Evolutionary conservation across 208 protist species (phyloP).

Genomic region (Polymyxa betae): DNA sequence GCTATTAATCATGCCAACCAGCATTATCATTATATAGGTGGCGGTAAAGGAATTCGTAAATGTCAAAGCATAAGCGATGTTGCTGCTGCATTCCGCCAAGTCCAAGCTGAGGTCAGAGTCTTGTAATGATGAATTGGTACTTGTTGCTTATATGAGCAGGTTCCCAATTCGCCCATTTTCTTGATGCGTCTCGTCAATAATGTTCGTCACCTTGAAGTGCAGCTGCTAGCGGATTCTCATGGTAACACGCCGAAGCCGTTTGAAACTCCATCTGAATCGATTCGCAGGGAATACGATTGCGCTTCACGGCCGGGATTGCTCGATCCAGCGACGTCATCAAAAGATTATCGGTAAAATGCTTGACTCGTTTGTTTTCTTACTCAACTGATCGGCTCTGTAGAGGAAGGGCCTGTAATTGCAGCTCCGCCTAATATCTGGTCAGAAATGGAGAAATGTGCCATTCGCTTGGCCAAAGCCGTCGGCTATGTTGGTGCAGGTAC

Average conservation of each 20-base stretch:
- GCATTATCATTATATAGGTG: conserved; percentile 73
- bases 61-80: conserved; percentile 77
- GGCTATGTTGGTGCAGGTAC: conserved; percentile 82
- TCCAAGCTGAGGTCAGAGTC: not conserved
- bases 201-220: conserved; percentile 88
- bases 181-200: conserved; percentile 91
- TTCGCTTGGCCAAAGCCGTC: conserved; percentile 86
- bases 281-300: conserved; percentile 88
- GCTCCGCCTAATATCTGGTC: conserved; percentile 73
- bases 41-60: conserved; percentile 93
- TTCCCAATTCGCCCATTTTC: conserved; percentile 94
- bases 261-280: too few relatives aligned
- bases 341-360: conserved; percentile 89
- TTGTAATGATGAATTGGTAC: too few relatives aligned
- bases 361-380: not conserved
- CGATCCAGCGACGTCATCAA: conserved; percentile 95
- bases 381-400: too few relatives aligned
- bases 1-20: not conserved
- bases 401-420: conserved; percentile 89
- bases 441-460: conserved; percentile 86
- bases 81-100: conserved; percentile 75
- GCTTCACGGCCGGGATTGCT: conserved; percentile 94
- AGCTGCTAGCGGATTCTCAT: conserved; percentile 61
- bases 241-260: too few relatives aligned
- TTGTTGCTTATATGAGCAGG: conserved; percentile 77